Base-by-base conservation (phyloP, 805 yeast genomes). In the Ogataea nitratoaversa region DNA sequence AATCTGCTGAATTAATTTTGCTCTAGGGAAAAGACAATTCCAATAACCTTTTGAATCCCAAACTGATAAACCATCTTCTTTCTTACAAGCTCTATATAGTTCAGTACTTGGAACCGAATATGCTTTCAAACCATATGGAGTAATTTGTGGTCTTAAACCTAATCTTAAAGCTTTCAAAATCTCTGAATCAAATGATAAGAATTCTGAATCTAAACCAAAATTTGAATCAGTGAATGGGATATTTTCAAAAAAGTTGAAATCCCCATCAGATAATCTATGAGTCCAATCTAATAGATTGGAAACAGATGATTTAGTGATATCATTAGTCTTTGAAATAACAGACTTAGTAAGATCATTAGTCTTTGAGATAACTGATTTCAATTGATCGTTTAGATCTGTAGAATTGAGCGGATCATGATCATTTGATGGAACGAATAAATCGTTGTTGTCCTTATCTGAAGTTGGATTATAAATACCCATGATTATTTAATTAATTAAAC, bases 11-110 rank as follows among this genome's bases (percentile, higher is more conserved):
- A 51, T 71, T 47, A 33, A 11, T 29, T 29, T 38, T 35, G 60
- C 63, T 54, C 71, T 70, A 11, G 96, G 95, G 60, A 90, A 83
- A 34, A 91, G 65, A 63, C 98, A 91, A 56, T 90, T 76, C 97
- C 97, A 91, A 60, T 80, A 75, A 0, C 97, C 98, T 18, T 73
- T 70, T 23, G 60, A 47, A 56, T 88, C 95, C 96, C 97, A 91
- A 11, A 79, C 80, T 0, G 87, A 76, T 6, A 73, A 63, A 3
- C 99, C 98, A 8, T 78, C 65, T 27, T 72, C 63, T 17, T 74
- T 74, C 46, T 73, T 50, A 61, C 98, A 91, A 34, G 74, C 69
- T 38, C 74, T 68, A 59, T 80, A 86, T 45, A 76, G 73, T 36
- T 70, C 59, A 2, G 73, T 66, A 0, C 59, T 47, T 8, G 65